Percentiles rank a stretch among this genome's conserved stretches.
These are phyloP conservation scores for Xerocomellus dryophilus DNA, from an alignment of 768 basidiomycete genomes.

Conservation along the genomic window DNA sequence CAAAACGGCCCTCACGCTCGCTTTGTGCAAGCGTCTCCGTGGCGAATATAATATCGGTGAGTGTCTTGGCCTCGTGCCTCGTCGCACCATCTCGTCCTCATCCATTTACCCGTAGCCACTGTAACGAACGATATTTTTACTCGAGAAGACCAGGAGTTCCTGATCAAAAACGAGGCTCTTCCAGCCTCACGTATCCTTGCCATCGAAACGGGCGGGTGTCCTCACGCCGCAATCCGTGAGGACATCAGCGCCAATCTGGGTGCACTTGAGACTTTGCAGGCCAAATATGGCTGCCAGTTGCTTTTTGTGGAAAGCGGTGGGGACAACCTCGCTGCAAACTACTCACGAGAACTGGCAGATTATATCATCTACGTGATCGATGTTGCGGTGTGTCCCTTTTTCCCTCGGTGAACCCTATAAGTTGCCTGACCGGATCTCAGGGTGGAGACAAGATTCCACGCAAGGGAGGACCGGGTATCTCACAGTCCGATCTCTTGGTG, in stretches of 20 bases:
- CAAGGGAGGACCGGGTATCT: conserved; percentile 97
- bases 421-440: conserved; percentile 36
- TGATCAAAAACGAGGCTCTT: conserved; percentile 89
- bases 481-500: conserved; percentile 89
- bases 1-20: conserved; percentile 92
- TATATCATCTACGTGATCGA: conserved; percentile 95
- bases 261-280: conserved; percentile 91
- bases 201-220: conserved; percentile 97
- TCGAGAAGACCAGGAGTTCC: conserved; percentile 94
- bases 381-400: conserved; percentile 56
- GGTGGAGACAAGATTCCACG: conserved; percentile 98
- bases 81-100: conserved; percentile 5
- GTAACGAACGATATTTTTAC: conserved; percentile 99
- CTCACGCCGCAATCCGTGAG: conserved; percentile 96
- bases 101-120: conserved; percentile 53
- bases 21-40: conserved; percentile 79
- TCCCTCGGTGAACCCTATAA: neutral
- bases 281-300: conserved; percentile 84
- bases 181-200: conserved; percentile 84
- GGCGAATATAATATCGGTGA: conserved; percentile 88
- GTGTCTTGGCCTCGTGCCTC: conserved; percentile 18
- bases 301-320: conserved; percentile 96
- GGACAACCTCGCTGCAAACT: conserved; percentile 96
- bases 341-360: conserved; percentile 93
- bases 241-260: conserved; percentile 98